Percentiles rank a stretch among this genome's conserved stretches.
Evolutionary conservation across 2,329 filamentous ascomycete genomes (phyloP).

Genomic region (Xylaria digitata): DNA sequence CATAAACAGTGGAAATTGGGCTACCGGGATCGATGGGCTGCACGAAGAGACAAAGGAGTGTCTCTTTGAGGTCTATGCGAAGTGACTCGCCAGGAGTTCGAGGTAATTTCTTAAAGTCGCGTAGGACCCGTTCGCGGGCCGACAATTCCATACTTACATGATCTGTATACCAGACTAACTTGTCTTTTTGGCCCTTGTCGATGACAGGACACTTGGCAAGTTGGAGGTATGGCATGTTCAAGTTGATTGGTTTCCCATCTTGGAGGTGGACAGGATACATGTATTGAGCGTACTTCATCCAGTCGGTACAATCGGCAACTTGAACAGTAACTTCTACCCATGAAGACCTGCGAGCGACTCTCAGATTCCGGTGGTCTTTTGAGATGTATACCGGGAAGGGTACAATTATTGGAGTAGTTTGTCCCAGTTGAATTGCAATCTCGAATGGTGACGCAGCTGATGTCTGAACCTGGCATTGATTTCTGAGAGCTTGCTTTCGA

Average conservation of each 20-base stretch:
- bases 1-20: conserved; percentile 58
- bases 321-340: conserved; percentile 58
- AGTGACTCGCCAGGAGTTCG: conserved; percentile 45
- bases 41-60: conserved; percentile 59
- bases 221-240: conserved; percentile 38
- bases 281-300: conserved; percentile 14
- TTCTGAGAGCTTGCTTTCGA: conserved; percentile 3
- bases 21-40: too few species aligned
- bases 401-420: conserved; percentile 47
- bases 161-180: conserved; percentile 7
- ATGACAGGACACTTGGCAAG: conserved; percentile 29
- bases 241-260: conserved; percentile 15
- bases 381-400: conserved; percentile 55
- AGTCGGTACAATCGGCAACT: conserved; percentile 40
- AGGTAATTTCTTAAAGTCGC: background rate
- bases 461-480: conserved; percentile 7
- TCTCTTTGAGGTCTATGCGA: conserved; percentile 60
- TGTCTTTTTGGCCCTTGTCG: conserved; percentile 11
- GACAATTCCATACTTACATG: conserved; percentile 33
- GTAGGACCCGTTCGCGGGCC: conserved; percentile 29
- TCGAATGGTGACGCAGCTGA: conserved; percentile 50
- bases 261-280: conserved; percentile 33
- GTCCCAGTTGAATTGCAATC: conserved; percentile 55
- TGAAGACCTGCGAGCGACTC: conserved; percentile 57
- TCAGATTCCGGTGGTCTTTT: conserved; percentile 49